Evolutionary conservation across 2,329 filamentous ascomycete genomes (phyloP), one percentile per base, ranked within the genome.

Genomic region (Xylogone sp.): DNA sequence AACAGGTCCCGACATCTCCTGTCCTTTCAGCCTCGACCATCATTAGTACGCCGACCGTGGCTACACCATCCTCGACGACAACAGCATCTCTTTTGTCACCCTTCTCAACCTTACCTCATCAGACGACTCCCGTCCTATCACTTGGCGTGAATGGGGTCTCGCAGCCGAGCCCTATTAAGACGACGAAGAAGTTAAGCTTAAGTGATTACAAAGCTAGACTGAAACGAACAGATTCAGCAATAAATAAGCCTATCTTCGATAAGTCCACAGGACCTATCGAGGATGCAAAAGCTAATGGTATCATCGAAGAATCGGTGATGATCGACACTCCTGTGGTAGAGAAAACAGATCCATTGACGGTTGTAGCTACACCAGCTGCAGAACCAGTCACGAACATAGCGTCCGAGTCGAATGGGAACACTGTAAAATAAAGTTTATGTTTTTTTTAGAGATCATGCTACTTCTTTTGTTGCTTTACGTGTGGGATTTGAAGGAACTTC

Each of bases 151-250:
- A 77, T 51, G 73, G 76, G 13, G 58, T 71, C 8, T 65, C 65
- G 5, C 72, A 72, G 9, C 79, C 81, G 2, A 85, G 81, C 55
- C 83, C 83, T 2, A 71, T 82, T 27, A 65, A 62, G 50, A 85
- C 84, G 68, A 62, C 59, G 18, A 86, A 87, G 73, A 86, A 86
- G 65, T 69, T 87, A 34, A 86, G 81, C 56, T 65, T 86, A 2
- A 86, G 82, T 60, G 83, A 86, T 61, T 87, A 87, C 60, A 84
- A 82, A 62, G 75, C 75, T 2, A 74, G 63, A 60, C 72, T 68
- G 22, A 74, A 72, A 54, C 61, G 55, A 24, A 50, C 54, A 7
- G 58, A 65, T 42, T 49, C 59, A 12, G 48, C 53, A 3, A 46
- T 49, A 3, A 53, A 51, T 7, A 65, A 62, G 49, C 20, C 55